Percentiles rank a stretch among this genome's conserved stretches.
phyloP scores from a whole-genome alignment of 2,329 filamentous ascomycete species.

The Parastagonospora nodorum region DNA sequence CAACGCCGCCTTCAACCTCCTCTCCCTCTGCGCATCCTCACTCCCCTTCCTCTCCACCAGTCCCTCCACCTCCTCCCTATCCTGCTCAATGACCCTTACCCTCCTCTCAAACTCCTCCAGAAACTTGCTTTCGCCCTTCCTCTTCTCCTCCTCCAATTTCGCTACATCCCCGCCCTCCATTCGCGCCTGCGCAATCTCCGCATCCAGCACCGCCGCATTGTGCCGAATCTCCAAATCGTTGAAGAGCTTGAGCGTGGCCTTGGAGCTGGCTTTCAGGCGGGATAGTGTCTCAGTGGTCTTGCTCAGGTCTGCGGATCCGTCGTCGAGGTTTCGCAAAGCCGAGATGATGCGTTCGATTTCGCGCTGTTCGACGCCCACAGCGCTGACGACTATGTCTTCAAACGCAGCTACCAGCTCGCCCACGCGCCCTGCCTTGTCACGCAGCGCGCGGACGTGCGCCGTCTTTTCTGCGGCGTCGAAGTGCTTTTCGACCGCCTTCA shows the following conservation, averaged over 20 bases:
- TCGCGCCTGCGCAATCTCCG: slow-evolving; percentile 59
- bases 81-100: slow-evolving; percentile 46
- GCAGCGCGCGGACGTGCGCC: slow-evolving; percentile 55
- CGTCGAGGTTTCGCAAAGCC: slow-evolving; percentile 47
- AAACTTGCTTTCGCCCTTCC: slow-evolving; percentile 37
- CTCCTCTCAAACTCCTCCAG: slow-evolving; percentile 43
- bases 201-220: slow-evolving; percentile 58
- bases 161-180: slow-evolving; percentile 52
- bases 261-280: slow-evolving; percentile 47
- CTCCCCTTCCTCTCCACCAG: slow-evolving; percentile 37
- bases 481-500: slow-evolving; percentile 53
- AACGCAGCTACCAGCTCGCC: slow-evolving; percentile 57
- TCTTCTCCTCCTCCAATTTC: slow-evolving; percentile 43
- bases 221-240: slow-evolving; percentile 55
- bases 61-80: slow-evolving; percentile 36
- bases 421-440: slow-evolving; percentile 55
- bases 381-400: slow-evolving; percentile 56
- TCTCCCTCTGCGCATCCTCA: slow-evolving; percentile 51
- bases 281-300: slow-evolving; percentile 34
- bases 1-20: slow-evolving; percentile 55
- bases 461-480: slow-evolving; percentile 58
- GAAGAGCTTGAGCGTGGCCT: slow-evolving; percentile 49
- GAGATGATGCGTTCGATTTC: slow-evolving; percentile 55
- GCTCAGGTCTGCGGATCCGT: slow-evolving; percentile 35
- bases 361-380: slow-evolving; percentile 58